Evolutionary conservation across 2,329 filamentous ascomycete species (phyloP), one percentile per base, ranked within the genome.

Genomic region (Beauveria bassiana): DNA sequence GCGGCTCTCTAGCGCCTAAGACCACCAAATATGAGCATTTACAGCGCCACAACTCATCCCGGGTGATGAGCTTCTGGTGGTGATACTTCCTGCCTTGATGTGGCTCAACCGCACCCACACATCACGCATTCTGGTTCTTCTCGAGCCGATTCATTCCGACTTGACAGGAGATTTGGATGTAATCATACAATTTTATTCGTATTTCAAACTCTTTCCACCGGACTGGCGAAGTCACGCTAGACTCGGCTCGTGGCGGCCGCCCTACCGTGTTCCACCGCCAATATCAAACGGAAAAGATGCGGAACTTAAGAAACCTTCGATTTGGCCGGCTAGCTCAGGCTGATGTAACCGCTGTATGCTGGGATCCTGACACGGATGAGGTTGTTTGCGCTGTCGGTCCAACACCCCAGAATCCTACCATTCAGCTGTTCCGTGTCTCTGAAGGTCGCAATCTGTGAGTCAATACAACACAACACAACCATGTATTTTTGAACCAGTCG

Each of bases 381-480:
- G 75, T 95, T 59, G 81, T 99, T 68, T 93, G 89, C 76, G 87
- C 91, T 59, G 88, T 93, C 79, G 93, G 95, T 8, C 95, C 93
- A 65, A 87, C 86, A 3, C 78, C 84, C 71, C 78, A 82, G 67
- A 86, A 85, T 71, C 79, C 87, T 61, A 79, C 86, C 58, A 89
- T 99, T 68, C 88, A 93, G 73, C 81, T 98, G 63, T 71, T 83
- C 52, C 80, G 84, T 64, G 69, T 86, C 52, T 72, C 74, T 49
- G 78, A 79, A 63, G 75, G 79, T 62, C 73, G 74, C 52, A 70
- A 72, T 61, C 68, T 79, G 78, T 80, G 70, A 75, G 78, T 71
- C 58, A 20, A 40, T 26, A 16, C 58, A 14, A 9, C 18, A 18
- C 5, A 31, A 22, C 52, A 22, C 22, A 22, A 22, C 22, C 45